Percentiles rank a stretch among this genome's conserved stretches.
These are phyloP conservation scores for Pythium rhizo-oryzae DNA, from an alignment of 352 stramenopile species.

Conservation along the genomic window DNA sequence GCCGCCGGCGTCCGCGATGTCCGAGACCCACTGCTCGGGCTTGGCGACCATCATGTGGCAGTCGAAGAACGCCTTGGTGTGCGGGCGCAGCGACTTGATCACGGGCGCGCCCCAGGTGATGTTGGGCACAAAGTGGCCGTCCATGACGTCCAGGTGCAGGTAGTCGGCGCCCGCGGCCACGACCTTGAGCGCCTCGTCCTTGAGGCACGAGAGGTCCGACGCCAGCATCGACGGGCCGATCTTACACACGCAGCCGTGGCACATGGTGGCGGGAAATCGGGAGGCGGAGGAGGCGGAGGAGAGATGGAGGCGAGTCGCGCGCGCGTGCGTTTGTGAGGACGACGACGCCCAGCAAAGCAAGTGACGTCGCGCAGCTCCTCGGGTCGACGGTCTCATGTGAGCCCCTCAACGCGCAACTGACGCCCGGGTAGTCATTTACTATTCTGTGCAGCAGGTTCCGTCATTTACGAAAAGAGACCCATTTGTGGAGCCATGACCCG, in stretches of 20 bases:
- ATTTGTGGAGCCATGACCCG: neutral
- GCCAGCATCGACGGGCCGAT: slow-evolving; percentile 95
- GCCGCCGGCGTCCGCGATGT: slow-evolving; percentile 94
- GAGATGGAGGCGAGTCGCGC: slow-evolving; percentile 1
- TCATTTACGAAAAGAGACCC: neutral
- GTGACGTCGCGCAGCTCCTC: neutral
- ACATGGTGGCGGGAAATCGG: slow-evolving; percentile 45
- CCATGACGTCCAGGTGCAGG: slow-evolving; percentile 98
- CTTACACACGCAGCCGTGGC: slow-evolving; percentile 79
- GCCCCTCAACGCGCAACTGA: slow-evolving; percentile 1
- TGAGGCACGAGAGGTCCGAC: slow-evolving; percentile 94
- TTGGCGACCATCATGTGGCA: slow-evolving; percentile 99
- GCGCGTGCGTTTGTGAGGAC: neutral
- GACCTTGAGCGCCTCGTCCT: slow-evolving; percentile 91
- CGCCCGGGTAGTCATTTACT: slow-evolving; percentile 3
- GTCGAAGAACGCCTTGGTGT: slow-evolving; percentile 94
- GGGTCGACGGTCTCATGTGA: neutral
- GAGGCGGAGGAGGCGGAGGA: neutral
- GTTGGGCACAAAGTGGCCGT: slow-evolving; percentile 98
- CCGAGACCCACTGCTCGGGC: slow-evolving; percentile 95
- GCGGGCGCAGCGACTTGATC: slow-evolving; percentile 91
- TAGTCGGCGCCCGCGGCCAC: slow-evolving; percentile 92
- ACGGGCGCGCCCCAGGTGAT: slow-evolving; percentile 97
- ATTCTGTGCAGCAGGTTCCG: neutral
- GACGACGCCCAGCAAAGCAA: neutral